Percentiles rank a stretch among this genome's conserved stretches.
These are phyloP conservation scores for Zopfochytrium polystomum DNA, from an alignment of 371 early-diverging fungal species.

Conservation along the genomic window DNA sequence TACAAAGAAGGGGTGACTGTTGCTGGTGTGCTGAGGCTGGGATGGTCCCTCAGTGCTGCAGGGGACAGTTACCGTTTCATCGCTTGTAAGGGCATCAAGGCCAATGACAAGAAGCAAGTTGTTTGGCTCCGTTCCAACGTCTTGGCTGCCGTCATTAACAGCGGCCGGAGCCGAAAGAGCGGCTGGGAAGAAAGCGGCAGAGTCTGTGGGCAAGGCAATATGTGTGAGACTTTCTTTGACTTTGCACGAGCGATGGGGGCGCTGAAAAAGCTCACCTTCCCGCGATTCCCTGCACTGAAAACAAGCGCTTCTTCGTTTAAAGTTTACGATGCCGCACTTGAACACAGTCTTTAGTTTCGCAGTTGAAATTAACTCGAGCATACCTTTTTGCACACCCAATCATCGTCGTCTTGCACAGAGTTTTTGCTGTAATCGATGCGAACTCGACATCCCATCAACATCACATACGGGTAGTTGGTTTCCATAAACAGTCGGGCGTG, in stretches of 20 bases:
- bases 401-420: constrained; percentile 42
- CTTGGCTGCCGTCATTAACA: constrained; percentile 53
- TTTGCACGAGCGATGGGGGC: not conserved
- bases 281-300: constrained; percentile 21
- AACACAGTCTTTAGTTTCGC: not conserved
- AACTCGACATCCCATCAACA: constrained; percentile 48
- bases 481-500: constrained; percentile 65
- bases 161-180: not conserved
- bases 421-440: constrained; percentile 56
- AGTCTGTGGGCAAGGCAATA: no score
- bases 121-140: constrained; percentile 43
- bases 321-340: constrained; percentile 30
- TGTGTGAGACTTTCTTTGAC: no score
- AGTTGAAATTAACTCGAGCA: not conserved
- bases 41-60: constrained; percentile 17
- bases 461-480: constrained; percentile 43
- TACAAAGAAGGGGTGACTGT: not conserved
- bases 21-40: constrained; percentile 8
- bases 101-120: constrained; percentile 49
- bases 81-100: constrained; percentile 54
- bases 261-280: constrained; percentile 10
- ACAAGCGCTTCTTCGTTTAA: constrained; percentile 23
- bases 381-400: constrained; percentile 59
- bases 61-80: constrained; percentile 45
- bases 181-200: constrained; percentile 2